These are phyloP conservation scores for Typha latifolia DNA, from an alignment of 176 grass and related monocot genomes.

Conservation along the genomic window DNA sequence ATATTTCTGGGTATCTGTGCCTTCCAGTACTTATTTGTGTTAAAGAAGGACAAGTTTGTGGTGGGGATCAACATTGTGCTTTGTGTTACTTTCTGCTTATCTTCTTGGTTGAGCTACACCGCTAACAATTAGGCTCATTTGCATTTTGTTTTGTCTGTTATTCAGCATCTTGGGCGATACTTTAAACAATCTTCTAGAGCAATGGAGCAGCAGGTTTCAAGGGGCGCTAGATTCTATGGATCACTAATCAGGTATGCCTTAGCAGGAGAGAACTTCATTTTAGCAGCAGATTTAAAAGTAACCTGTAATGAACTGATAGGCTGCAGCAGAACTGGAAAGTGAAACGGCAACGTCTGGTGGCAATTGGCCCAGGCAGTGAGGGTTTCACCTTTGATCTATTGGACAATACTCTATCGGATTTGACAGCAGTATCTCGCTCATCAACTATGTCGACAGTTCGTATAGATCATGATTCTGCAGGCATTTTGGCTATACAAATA, in stretches of 20 bases:
- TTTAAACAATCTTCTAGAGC: constrained; percentile 82
- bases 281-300: constrained; percentile 3
- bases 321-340: constrained; percentile 99
- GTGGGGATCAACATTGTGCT: no score
- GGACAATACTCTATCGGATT: constrained; percentile 47
- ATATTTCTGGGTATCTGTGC: no score
- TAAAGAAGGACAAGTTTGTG: no score
- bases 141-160: constrained; percentile 13
- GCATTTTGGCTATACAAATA: constrained; percentile 63
- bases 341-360: constrained; percentile 54
- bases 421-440: constrained; percentile 27
- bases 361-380: constrained; percentile 31
- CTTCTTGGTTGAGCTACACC: neutral
- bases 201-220: constrained; percentile 74
- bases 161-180: constrained; percentile 68
- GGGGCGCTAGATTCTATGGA: constrained; percentile 71
- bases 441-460: constrained; percentile 41
- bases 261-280: constrained; percentile 9
- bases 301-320: constrained; percentile 26
- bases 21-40: no score
- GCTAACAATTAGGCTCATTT: constrained; percentile 9
- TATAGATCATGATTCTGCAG: constrained; percentile 52
- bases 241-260: constrained; percentile 74
- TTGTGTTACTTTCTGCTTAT: neutral
- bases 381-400: constrained; percentile 73